A percentile compares a stretch with the other conserved stretches of the same genome.
These are phyloP conservation scores for Coprinopsis strossmayeri DNA, from an alignment of 768 basidiomycete species.

Conservation along the genomic window DNA sequence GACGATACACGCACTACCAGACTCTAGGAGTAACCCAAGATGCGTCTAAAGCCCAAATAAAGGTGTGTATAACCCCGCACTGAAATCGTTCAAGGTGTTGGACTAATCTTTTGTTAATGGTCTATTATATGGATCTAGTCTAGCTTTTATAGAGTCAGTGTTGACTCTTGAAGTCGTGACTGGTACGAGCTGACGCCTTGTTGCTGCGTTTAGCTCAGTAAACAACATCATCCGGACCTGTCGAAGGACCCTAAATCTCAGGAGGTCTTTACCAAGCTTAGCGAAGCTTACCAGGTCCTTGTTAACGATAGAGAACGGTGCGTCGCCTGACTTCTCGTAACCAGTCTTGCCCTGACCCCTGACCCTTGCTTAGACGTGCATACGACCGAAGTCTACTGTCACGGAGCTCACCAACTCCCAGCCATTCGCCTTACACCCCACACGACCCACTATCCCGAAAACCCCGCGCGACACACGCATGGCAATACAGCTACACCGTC, in stretches of 20 bases:
- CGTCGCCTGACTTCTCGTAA: neutral
- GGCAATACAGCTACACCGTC: conserved; percentile 22
- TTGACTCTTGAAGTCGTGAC: neutral
- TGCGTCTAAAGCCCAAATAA: conserved; percentile 38
- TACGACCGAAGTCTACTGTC: conserved; percentile 38
- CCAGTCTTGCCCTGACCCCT: neutral
- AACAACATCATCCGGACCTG: conserved; percentile 43
- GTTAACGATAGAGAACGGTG: conserved; percentile 39
- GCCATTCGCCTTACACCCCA: conserved; percentile 16
- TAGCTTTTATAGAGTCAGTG: conserved; percentile 33
- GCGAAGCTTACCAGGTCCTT: conserved; percentile 39
- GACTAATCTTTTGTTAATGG: too few species aligned
- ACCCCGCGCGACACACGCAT: conserved; percentile 33
- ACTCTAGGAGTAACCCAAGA: conserved; percentile 31
- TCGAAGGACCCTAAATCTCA: conserved; percentile 34
- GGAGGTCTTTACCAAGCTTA: conserved; percentile 31
- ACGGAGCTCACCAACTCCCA: conserved; percentile 15
- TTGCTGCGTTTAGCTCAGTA: conserved; percentile 29
- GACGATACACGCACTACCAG: conserved; percentile 28
- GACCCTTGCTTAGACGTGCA: conserved; percentile 25
- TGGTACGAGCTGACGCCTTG: neutral
- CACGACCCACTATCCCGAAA: conserved; percentile 21
- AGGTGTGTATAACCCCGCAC: conserved; percentile 21
- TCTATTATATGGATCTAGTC: conserved; percentile 26
- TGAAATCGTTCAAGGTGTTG: too few species aligned